Evolutionary conservation across 108 stramenopile species (phyloP).

Genomic region (Cyclotella sp.): DNA sequence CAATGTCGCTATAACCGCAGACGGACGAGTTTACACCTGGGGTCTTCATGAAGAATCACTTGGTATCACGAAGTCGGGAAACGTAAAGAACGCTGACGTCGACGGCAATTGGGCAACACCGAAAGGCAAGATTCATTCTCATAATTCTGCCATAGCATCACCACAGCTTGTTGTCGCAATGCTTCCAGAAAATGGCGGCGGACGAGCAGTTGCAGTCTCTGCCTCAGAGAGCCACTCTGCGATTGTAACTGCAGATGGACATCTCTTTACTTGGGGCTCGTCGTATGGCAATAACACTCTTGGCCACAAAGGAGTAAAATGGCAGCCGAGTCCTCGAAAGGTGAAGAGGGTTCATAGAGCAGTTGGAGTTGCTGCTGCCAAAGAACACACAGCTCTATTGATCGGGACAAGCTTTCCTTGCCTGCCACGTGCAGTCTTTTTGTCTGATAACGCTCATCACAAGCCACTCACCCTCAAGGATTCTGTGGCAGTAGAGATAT

Average conservation of each 20-base stretch:
- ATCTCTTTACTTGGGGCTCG: constrained; percentile 84
- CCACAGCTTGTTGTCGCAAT: constrained; percentile 83
- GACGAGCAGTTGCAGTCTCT: constrained; percentile 76
- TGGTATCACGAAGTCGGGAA: constrained; percentile 40
- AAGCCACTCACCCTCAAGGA: constrained; percentile 49
- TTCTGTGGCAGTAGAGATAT: constrained; percentile 58
- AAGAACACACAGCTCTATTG: constrained; percentile 83
- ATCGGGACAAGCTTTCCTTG: constrained; percentile 75
- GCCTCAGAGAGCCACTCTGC: constrained; percentile 84
- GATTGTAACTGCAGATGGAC: constrained; percentile 72
- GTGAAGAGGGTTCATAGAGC: constrained; percentile 82
- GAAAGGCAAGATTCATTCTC: constrained; percentile 14
- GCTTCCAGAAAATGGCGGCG: constrained; percentile 84
- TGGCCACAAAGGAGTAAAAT: constrained; percentile 82
- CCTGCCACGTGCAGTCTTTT: constrained; percentile 26
- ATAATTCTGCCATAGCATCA: constrained; percentile 37
- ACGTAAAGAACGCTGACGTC: background rate
- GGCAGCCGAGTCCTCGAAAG: constrained; percentile 75
- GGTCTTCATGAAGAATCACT: constrained; percentile 81
- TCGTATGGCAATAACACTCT: constrained; percentile 64
- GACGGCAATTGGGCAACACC: constrained; percentile 19
- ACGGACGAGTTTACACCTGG: constrained; percentile 94
- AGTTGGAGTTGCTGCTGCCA: constrained; percentile 75
- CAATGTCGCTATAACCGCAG: constrained; percentile 85
- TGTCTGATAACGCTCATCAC: background rate